Evolutionary conservation across 2,329 filamentous ascomycete genomes (phyloP).

Genomic region (Fusarium pseudocircinatum): DNA sequence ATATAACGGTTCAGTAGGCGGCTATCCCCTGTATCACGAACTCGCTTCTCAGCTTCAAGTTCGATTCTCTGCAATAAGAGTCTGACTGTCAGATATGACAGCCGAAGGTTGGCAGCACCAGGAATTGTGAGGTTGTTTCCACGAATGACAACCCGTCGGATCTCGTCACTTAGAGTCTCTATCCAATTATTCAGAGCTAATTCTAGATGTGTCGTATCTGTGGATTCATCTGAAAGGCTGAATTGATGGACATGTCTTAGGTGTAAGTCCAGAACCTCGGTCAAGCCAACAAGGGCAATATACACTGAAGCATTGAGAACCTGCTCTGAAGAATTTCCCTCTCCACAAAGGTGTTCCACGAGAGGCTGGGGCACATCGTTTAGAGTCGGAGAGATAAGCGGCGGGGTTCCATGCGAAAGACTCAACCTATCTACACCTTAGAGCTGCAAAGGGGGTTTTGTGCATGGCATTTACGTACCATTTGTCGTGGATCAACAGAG

Average conservation of each 20-base stretch:
- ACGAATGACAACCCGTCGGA: constrained; percentile 54
- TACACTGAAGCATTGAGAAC: constrained; percentile 52
- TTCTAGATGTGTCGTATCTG: constrained; percentile 49
- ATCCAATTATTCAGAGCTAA: constrained; percentile 55
- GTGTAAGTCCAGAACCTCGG: constrained; percentile 49
- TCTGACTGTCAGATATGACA: constrained; percentile 60
- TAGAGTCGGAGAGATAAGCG: constrained; percentile 55
- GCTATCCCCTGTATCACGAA: constrained; percentile 30
- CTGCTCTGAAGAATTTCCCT: constrained; percentile 20
- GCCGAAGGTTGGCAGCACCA: constrained; percentile 61
- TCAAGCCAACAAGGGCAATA: constrained; percentile 56
- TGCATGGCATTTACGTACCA: constrained; percentile 52
- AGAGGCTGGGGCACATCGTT: constrained; percentile 59
- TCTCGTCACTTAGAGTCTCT: constrained; percentile 50
- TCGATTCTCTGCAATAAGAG: constrained; percentile 59
- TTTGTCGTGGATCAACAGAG: constrained; percentile 62
- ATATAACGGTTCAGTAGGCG: constrained; percentile 48
- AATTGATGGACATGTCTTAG: constrained; percentile 51
- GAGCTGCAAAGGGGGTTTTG: background rate
- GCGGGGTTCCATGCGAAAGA: constrained; percentile 63
- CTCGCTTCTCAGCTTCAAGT: constrained; percentile 53
- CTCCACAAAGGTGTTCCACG: constrained; percentile 47
- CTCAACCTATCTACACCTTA: constrained; percentile 53
- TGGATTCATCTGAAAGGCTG: constrained; percentile 38
- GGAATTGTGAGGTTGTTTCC: constrained; percentile 53